phyloP scores from a whole-genome alignment of 106 monocot genomes.

The Dioscorea zingiberensis region DNA sequence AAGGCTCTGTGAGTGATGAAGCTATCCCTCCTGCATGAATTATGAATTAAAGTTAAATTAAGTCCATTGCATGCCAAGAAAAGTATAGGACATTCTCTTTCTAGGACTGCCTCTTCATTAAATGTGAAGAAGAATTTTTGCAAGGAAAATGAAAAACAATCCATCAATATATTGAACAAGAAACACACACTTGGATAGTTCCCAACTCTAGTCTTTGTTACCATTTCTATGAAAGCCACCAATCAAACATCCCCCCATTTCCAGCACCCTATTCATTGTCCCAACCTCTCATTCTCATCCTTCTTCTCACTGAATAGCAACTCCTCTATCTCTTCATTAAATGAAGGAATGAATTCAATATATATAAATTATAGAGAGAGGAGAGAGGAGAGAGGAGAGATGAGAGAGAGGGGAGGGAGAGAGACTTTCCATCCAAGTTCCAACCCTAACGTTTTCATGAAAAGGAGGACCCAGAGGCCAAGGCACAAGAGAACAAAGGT shows the following conservation, averaged over 20 bases:
- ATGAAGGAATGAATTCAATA: too few species aligned
- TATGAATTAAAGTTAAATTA: too few species aligned
- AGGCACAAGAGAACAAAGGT: conserved; percentile 50
- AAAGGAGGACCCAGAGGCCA: conserved; percentile 52
- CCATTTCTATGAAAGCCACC: conserved; percentile 25
- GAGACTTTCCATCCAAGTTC: conserved; percentile 6
- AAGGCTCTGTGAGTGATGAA: conserved; percentile 98
- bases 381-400: conserved; percentile 1
- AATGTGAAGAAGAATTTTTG: conserved; percentile 37
- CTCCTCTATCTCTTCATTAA: too few species aligned
- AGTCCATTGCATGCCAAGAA: too few species aligned
- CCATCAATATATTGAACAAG: not conserved
- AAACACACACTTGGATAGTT: not conserved
- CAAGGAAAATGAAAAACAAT: conserved; percentile 11
- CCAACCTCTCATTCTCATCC: not conserved
- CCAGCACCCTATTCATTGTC: conserved; percentile 13
- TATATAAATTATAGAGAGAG: conserved; percentile 16
- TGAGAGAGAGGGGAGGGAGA: conserved; percentile 3
- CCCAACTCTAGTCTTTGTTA: conserved; percentile 6
- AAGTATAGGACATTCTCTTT: conserved; percentile 4
- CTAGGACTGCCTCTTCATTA: conserved; percentile 20
- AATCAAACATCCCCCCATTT: conserved; percentile 3
- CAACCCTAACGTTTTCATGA: conserved; percentile 48
- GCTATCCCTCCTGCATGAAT: conserved; percentile 72
- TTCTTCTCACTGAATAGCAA: too few species aligned